Percentiles rank a stretch among this genome's conserved stretches.
Evolutionary conservation across 208 protist genomes (phyloP).

Genomic region (Trypanosomatidae sp.): DNA sequence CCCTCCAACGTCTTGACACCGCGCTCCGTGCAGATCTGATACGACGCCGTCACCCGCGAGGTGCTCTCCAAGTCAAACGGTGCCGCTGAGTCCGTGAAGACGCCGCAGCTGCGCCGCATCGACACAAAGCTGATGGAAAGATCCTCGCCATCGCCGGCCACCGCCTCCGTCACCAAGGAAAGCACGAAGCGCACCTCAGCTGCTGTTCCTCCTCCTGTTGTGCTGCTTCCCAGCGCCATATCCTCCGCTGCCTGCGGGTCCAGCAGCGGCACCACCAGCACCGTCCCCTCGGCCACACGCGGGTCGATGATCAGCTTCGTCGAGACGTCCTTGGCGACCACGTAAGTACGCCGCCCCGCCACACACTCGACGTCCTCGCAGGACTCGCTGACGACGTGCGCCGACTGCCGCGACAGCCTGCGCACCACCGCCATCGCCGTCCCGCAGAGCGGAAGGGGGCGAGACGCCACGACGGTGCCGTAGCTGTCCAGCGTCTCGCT

Average conservation of each 20-base stretch:
- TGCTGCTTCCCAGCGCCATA: no score
- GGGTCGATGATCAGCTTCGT: constrained; percentile 47
- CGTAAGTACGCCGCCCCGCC: constrained; percentile 26
- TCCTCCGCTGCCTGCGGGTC: no score
- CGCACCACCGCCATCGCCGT: constrained; percentile 28
- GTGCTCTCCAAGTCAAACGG: constrained; percentile 12
- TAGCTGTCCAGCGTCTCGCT: constrained; percentile 32
- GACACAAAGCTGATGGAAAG: constrained; percentile 34
- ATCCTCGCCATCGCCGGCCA: constrained; percentile 24
- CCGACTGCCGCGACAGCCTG: constrained; percentile 13
- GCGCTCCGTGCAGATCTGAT: constrained; percentile 15
- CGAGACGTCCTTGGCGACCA: constrained; percentile 37
- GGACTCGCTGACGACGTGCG: constrained; percentile 26
- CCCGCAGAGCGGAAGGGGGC: constrained; percentile 20
- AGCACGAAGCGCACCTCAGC: constrained; percentile 31
- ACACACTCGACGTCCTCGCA: constrained; percentile 44
- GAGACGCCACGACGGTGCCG: constrained; percentile 16
- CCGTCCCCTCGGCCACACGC: neutral
- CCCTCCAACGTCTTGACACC: constrained; percentile 16
- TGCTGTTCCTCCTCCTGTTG: neutral
- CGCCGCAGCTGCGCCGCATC: constrained; percentile 20
- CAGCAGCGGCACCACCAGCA: constrained; percentile 38
- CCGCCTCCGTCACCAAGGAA: constrained; percentile 22
- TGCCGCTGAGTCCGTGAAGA: constrained; percentile 10
- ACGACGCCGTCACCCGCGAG: constrained; percentile 20